Conservation (phyloP, 1,284 basidiomycete species). For the Somion occarium region DNA sequence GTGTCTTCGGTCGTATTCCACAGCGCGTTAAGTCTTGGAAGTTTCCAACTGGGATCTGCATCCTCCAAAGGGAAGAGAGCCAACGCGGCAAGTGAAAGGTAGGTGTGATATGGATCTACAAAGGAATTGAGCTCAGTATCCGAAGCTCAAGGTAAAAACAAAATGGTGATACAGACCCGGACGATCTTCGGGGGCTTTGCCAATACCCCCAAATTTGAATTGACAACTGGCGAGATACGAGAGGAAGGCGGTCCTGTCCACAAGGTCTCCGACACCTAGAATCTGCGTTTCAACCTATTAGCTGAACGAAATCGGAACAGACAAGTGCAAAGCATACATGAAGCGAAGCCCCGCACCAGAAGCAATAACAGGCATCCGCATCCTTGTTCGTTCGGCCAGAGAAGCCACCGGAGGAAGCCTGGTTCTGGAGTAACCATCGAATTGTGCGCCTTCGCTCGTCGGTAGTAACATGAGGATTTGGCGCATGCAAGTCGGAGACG, state of each 20-base stretch:
- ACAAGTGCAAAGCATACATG: slow-evolving; percentile 37
- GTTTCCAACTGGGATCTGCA: slow-evolving; percentile 44
- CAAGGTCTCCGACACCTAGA: slow-evolving; percentile 49
- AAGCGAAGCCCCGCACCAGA: slow-evolving; percentile 86
- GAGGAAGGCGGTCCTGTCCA: slow-evolving; percentile 53
- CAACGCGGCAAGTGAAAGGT: slow-evolving; percentile 79
- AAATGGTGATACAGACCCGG: slow-evolving; percentile 70
- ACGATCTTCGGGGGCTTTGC: slow-evolving; percentile 73
- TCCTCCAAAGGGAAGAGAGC: slow-evolving; percentile 49
- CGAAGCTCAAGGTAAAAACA: too few species aligned
- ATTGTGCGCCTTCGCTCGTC: slow-evolving; percentile 50
- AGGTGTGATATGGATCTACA: slow-evolving; percentile 93
- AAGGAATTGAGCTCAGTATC: too few species aligned
- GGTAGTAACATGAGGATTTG: slow-evolving; percentile 28
- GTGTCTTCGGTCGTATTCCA: slow-evolving; percentile 68
- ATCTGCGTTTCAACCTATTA: slow-evolving; percentile 47
- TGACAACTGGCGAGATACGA: slow-evolving; percentile 73
- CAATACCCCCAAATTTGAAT: slow-evolving; percentile 81
- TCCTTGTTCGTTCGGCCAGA: slow-evolving; percentile 82
- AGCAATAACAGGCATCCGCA: slow-evolving; percentile 91
- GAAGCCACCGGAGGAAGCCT: slow-evolving; percentile 70
- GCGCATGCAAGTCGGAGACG: slow-evolving; percentile 20
- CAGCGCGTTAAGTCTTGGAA: slow-evolving; percentile 58
- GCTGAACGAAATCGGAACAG: not conserved
- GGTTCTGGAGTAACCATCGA: slow-evolving; percentile 77